Percentiles rank a stretch among this genome's conserved stretches.
These are phyloP conservation scores for Kwoniella mangroviensis DNA, from an alignment of 768 basidiomycete species.

Conservation along the genomic window DNA sequence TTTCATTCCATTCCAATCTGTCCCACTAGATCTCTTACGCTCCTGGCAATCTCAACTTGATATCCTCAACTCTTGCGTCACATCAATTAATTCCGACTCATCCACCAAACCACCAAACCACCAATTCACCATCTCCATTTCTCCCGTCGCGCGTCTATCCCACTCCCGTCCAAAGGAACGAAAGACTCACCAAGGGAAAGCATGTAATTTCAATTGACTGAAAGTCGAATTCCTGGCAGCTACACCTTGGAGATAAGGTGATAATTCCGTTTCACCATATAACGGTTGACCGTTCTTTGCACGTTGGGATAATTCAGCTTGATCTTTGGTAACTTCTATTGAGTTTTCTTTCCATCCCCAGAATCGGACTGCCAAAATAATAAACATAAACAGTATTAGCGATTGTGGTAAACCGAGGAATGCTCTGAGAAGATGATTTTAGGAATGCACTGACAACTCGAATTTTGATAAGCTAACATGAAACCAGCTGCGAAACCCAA, in stretches of 20 bases:
- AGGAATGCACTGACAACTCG: too few relatives aligned
- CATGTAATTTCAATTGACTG: slow-evolving; percentile 89
- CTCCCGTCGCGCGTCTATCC: not conserved
- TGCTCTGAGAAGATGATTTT: too few relatives aligned
- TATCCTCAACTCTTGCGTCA: too few relatives aligned
- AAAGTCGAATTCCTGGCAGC: slow-evolving; percentile 87
- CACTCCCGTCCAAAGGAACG: too few relatives aligned
- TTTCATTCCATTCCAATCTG: too few relatives aligned
- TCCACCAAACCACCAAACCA: too few relatives aligned
- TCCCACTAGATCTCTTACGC: too few relatives aligned
- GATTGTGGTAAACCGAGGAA: too few relatives aligned
- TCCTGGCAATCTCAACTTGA: too few relatives aligned
- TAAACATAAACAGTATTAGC: too few relatives aligned
- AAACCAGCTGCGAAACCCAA: slow-evolving; percentile 90
- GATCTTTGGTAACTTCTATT: slow-evolving; percentile 76
- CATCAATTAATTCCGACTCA: too few relatives aligned
- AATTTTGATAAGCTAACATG: slow-evolving; percentile 87
- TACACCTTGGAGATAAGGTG: slow-evolving; percentile 80
- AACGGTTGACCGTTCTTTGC: slow-evolving; percentile 79
- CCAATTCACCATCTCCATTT: not conserved
- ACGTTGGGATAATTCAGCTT: slow-evolving; percentile 75
- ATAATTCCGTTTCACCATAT: slow-evolving; percentile 81
- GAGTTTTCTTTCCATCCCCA: slow-evolving; percentile 57
- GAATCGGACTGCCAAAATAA: too few relatives aligned
- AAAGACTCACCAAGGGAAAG: slow-evolving; percentile 79